Evolutionary conservation across 495 filamentous ascomycete genomes (phyloP).

Genomic region (Trypethelium eluteriae): DNA sequence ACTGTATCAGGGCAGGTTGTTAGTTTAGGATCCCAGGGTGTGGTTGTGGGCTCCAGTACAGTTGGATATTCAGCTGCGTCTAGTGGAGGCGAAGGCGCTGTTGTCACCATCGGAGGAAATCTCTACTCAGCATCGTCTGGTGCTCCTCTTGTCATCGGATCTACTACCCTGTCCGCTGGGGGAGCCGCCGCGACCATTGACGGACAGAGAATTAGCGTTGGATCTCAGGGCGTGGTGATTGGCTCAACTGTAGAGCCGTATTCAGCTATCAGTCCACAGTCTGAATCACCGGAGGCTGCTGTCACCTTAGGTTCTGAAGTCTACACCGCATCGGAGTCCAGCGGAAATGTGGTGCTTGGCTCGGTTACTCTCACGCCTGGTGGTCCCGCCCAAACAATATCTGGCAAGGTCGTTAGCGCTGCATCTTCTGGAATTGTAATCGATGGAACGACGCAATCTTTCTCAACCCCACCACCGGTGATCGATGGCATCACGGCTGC

Average conservation of each 20-base stretch:
- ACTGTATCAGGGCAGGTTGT: background rate
- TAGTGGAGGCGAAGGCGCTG: background rate
- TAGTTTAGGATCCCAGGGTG: conserved; percentile 10
- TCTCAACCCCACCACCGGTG: background rate
- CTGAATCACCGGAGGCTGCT: background rate
- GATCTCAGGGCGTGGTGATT: background rate
- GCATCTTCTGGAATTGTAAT: background rate
- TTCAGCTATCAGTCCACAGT: background rate
- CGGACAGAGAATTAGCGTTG: background rate
- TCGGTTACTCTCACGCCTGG: background rate
- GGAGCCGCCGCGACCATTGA: background rate
- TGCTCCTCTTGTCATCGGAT: conserved; percentile 4
- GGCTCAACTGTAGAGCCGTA: background rate
- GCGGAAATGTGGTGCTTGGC: background rate
- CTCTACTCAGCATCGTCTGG: background rate
- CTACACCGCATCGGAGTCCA: background rate
- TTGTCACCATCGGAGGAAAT: background rate
- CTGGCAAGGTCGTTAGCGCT: background rate
- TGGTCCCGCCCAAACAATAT: conserved; percentile 3
- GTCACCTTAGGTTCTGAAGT: background rate
- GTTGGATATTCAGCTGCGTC: background rate
- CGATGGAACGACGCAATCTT: background rate
- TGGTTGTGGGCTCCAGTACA: conserved; percentile 11
- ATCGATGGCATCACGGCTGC: background rate
- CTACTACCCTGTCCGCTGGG: conserved; percentile 10